These are phyloP conservation scores for Hymenotorrendiella dingleyae DNA, from an alignment of 2,329 filamentous ascomycete species.

Conservation along the genomic window DNA sequence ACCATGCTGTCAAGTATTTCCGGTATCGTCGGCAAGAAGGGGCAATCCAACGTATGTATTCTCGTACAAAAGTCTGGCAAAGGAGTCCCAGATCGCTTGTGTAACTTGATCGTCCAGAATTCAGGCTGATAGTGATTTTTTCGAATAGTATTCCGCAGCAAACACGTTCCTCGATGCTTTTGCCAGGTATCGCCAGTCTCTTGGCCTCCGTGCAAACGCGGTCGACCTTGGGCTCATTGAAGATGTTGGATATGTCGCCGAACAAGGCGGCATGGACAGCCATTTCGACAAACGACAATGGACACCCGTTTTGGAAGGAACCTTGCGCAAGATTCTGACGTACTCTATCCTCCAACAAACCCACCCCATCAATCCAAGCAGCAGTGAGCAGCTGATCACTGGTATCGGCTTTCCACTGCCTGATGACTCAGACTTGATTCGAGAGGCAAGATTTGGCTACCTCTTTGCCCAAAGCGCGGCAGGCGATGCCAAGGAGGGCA, in stretches of 20 bases:
- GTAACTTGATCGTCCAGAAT: too few relatives aligned
- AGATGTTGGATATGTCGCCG: slow-evolving; percentile 30
- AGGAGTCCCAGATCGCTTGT: too few relatives aligned
- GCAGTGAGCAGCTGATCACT: slow-evolving; percentile 27
- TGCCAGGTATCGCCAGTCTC: slow-evolving; percentile 32
- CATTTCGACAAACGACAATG: slow-evolving; percentile 16
- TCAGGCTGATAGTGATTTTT: too few relatives aligned
- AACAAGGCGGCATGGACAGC: slow-evolving; percentile 1
- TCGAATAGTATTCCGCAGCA: slow-evolving; percentile 46
- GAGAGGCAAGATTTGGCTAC: slow-evolving; percentile 24
- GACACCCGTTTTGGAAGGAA: slow-evolving; percentile 27
- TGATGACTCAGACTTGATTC: slow-evolving; percentile 18
- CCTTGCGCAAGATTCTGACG: slow-evolving; percentile 25
- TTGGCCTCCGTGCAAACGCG: slow-evolving; percentile 38
- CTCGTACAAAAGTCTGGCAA: too few relatives aligned
- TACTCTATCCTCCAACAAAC: slow-evolving; percentile 28
- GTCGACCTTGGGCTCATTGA: slow-evolving; percentile 48
- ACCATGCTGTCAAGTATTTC: slow-evolving; percentile 32
- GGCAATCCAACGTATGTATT: too few relatives aligned
- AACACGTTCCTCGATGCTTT: slow-evolving; percentile 43
- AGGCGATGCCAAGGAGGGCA: not conserved
- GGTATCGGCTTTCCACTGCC: slow-evolving; percentile 25
- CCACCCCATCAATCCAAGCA: slow-evolving; percentile 11
- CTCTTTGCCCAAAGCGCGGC: not conserved
- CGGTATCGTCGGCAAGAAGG: slow-evolving; percentile 18